A percentile compares a stretch with the other conserved stretches of the same genome.
Evolutionary conservation across 352 stramenopile genomes (phyloP).

Genomic region (Pythium biforme): DNA sequence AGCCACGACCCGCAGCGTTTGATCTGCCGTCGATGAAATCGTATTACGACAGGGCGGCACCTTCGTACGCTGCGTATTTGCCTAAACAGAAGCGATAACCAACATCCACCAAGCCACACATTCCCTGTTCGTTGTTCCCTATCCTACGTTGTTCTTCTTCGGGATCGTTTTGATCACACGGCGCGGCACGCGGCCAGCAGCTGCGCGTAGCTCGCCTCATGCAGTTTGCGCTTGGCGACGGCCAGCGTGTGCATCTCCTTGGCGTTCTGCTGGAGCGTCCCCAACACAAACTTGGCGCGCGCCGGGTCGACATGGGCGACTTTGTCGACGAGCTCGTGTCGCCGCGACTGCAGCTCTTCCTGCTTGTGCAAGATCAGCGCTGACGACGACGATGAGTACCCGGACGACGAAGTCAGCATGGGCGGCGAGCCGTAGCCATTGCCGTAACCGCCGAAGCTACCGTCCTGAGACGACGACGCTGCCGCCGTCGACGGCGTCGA

Average conservation of each 20-base stretch:
- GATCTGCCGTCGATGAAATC: constrained; percentile 73
- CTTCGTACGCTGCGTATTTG: constrained; percentile 62
- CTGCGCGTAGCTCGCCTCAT: constrained; percentile 60
- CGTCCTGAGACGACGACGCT: background rate
- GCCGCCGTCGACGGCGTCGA: background rate
- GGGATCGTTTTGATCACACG: constrained; percentile 4
- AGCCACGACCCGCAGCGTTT: constrained; percentile 25
- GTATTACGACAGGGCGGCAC: constrained; percentile 58
- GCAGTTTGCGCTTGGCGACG: constrained; percentile 64
- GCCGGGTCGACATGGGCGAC: constrained; percentile 55
- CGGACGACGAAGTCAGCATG: constrained; percentile 11
- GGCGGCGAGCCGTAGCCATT: constrained; percentile 10
- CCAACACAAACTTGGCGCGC: constrained; percentile 66
- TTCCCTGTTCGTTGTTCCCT: too few relatives aligned
- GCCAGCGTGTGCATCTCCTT: constrained; percentile 75
- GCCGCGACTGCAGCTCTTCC: constrained; percentile 50
- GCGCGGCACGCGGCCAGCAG: constrained; percentile 40
- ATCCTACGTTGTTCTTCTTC: background rate
- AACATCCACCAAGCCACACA: background rate
- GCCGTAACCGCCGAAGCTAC: background rate
- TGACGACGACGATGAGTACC: constrained; percentile 25
- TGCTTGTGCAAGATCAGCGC: constrained; percentile 38
- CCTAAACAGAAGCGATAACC: constrained; percentile 15
- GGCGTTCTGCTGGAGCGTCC: constrained; percentile 65
- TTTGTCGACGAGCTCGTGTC: constrained; percentile 53